A percentile compares a stretch with the other conserved stretches of the same genome.
Conservation (phyloP, 1,284 basidiomycete genomes). For the Puccinia triticina region DNA sequence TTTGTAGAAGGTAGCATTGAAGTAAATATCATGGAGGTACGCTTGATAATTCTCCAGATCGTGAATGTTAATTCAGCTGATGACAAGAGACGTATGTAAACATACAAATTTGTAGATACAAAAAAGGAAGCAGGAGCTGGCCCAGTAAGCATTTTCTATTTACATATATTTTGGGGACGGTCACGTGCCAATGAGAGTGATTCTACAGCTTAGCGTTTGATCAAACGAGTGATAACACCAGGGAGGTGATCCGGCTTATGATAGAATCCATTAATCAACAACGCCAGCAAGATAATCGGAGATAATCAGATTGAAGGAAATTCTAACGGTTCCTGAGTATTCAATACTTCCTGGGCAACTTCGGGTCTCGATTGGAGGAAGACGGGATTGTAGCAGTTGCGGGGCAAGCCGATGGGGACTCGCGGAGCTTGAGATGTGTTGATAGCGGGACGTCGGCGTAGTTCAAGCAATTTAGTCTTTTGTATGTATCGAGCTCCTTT, state of each 20-base stretch:
- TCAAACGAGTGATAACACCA: no score
- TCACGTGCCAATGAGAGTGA: neutral
- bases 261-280: slow-evolving; percentile 1
- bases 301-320: no score
- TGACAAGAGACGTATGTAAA: neutral
- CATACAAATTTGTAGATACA: neutral
- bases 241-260: neutral
- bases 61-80: neutral
- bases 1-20: no score
- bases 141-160: neutral
- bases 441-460: neutral
- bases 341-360: no score
- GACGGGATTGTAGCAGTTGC: neutral
- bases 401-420: neutral
- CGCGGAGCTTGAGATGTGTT: neutral
- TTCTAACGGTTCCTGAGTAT: no score
- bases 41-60: neutral
- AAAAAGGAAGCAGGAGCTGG: neutral
- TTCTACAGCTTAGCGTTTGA: no score
- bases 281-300: no score
- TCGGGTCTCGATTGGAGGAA: slow-evolving; percentile 2
- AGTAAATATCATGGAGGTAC: no score
- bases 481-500: neutral
- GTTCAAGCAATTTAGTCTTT: neutral
- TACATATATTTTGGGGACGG: neutral